phyloP scores from a whole-genome alignment of 257 asterid species.

The Salvia rosmarinus region DNA sequence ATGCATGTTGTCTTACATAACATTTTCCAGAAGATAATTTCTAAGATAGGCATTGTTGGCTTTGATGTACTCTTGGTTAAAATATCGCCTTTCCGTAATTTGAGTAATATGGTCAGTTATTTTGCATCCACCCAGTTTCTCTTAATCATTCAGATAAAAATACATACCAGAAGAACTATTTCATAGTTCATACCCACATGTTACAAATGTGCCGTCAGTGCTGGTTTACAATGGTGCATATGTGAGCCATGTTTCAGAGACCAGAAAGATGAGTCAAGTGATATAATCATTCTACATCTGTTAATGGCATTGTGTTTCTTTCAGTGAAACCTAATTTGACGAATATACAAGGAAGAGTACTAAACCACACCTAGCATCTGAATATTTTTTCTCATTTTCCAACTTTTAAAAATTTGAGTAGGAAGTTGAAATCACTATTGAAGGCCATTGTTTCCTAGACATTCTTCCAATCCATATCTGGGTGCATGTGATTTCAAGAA shows the following conservation, averaged over 20 bases:
- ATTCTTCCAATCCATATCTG: no score
- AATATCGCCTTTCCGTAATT: constrained; percentile 6
- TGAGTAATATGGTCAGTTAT: not conserved
- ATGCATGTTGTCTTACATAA: not conserved
- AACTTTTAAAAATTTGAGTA: no score
- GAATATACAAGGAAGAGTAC: no score
- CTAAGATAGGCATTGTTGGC: not conserved
- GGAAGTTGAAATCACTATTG: no score
- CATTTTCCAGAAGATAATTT: not conserved
- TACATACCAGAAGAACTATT: not conserved
- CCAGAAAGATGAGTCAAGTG: not conserved
- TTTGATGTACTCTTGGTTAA: constrained; percentile 7
- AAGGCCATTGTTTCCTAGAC: no score
- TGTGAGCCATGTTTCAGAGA: not conserved
- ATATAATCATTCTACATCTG: not conserved
- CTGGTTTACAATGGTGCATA: not conserved
- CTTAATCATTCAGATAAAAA: not conserved
- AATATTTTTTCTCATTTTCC: no score
- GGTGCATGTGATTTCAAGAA: no score
- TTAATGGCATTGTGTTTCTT: no score
- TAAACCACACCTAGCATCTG: no score
- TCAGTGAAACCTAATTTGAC: no score
- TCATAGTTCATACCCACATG: constrained; percentile 6
- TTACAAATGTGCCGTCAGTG: not conserved
- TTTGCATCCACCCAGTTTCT: constrained; percentile 15